Evolutionary conservation across 371 early-diverging fungal genomes (phyloP).

Genomic region (Mucor irregularis): DNA sequence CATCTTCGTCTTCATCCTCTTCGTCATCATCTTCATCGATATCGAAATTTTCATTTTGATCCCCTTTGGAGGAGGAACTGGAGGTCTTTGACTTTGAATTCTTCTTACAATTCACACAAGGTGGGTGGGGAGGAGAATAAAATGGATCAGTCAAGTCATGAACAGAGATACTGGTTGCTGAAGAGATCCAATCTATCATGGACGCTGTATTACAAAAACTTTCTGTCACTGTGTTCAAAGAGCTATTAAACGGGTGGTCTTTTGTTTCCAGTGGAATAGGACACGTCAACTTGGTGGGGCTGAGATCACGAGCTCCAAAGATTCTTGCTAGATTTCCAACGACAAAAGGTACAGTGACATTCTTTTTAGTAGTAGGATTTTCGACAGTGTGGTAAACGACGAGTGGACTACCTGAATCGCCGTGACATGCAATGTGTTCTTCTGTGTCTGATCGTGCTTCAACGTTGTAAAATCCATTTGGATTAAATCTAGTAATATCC

Average conservation of each 20-base stretch:
- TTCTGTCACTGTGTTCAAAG: conserved; percentile 8
- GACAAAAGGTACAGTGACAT: conserved; percentile 18
- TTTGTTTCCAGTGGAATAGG: conserved; percentile 17
- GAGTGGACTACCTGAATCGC: conserved; percentile 43
- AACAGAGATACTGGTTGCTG: conserved; percentile 4
- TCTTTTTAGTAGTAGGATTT: neutral
- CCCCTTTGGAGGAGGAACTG: no score
- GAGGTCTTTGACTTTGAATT: no score
- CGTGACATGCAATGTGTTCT: conserved; percentile 37
- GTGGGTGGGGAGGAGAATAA: conserved; percentile 21
- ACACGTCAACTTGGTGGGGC: conserved; percentile 26
- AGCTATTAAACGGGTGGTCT: neutral
- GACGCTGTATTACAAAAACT: conserved; percentile 13
- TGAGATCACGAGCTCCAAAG: conserved; percentile 38
- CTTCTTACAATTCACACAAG: no score
- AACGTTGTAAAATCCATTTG: conserved; percentile 9
- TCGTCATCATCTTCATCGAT: no score
- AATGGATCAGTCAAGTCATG: conserved; percentile 16
- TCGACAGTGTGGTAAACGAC: conserved; percentile 15
- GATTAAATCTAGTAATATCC: conserved; percentile 23
- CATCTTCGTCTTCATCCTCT: no score
- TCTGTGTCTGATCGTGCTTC: conserved; percentile 27
- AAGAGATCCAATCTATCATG: conserved; percentile 25
- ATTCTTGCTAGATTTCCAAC: conserved; percentile 37
- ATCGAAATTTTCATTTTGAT: no score